Evolutionary conservation across 257 asterid species (phyloP).

Genomic region (Solanum lignicaule): DNA sequence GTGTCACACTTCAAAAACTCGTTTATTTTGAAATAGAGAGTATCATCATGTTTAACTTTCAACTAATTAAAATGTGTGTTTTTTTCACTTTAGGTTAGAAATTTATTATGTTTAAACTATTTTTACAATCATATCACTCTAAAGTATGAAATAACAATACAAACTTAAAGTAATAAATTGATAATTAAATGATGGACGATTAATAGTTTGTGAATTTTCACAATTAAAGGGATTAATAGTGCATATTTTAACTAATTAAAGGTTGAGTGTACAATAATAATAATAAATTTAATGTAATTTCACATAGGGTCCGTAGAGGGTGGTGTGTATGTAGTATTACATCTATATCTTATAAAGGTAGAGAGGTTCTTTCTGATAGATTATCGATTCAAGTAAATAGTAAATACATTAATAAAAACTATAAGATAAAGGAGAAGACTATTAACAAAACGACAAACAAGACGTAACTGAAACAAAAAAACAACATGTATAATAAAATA

Average conservation of each 20-base stretch:
- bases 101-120: background rate
- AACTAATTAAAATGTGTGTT: no score
- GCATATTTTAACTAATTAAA: background rate
- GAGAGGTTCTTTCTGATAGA: fast-evolving
- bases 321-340: background rate
- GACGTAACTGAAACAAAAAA: background rate
- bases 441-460: background rate
- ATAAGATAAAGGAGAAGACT: background rate
- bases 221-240: background rate
- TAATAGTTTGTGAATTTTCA: background rate
- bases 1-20: background rate
- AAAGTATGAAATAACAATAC: no score
- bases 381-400: fast-evolving
- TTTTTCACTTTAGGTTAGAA: no score
- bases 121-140: no score
- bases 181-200: background rate
- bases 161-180: background rate
- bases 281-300: no score
- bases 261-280: background rate
- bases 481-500: background rate
- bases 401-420: background rate
- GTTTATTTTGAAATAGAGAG: background rate
- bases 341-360: background rate
- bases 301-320: background rate
- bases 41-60: no score